Evolutionary conservation across 176 grass and related monocot species (phyloP).

Genomic region (Calamus simplicifolius): DNA sequence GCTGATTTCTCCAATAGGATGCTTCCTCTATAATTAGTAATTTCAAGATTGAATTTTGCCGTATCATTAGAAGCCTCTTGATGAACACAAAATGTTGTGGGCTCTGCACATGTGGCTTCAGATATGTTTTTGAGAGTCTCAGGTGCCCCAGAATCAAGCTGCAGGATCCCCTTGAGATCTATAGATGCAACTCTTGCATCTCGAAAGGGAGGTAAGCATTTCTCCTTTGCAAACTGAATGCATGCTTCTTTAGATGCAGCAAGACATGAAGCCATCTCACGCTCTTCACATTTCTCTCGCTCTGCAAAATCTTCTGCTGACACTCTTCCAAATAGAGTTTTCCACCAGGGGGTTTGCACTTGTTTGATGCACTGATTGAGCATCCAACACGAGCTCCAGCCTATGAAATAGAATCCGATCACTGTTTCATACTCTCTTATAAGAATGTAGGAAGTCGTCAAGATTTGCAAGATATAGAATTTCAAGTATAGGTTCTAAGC

Average conservation of each 20-base stretch:
- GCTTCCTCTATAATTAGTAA: constrained; percentile 37
- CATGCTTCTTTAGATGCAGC: constrained; percentile 48
- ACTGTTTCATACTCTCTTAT: no score
- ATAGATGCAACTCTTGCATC: constrained; percentile 51
- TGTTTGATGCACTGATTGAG: constrained; percentile 65
- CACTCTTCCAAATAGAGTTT: constrained; percentile 38
- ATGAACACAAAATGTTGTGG: neutral
- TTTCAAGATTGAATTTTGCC: neutral
- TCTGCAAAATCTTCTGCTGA: constrained; percentile 29
- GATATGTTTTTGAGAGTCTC: constrained; percentile 1
- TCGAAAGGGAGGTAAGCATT: constrained; percentile 46
- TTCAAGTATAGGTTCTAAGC: no score
- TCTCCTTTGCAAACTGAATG: constrained; percentile 52
- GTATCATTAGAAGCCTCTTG: neutral
- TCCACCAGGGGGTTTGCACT: constrained; percentile 88
- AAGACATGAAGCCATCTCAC: constrained; percentile 51
- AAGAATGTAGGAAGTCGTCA: no score
- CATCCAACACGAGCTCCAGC: constrained; percentile 62
- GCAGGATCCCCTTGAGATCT: constrained; percentile 29
- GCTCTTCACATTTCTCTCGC: constrained; percentile 60
- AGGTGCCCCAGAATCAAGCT: constrained; percentile 24
- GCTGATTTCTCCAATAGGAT: constrained; percentile 32
- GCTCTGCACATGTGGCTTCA: neutral
- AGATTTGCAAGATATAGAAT: no score
- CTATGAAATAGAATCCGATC: constrained; percentile 1